These are phyloP conservation scores for Ormosia emarginata DNA, from an alignment of 306 rosid species.

Conservation along the genomic window DNA sequence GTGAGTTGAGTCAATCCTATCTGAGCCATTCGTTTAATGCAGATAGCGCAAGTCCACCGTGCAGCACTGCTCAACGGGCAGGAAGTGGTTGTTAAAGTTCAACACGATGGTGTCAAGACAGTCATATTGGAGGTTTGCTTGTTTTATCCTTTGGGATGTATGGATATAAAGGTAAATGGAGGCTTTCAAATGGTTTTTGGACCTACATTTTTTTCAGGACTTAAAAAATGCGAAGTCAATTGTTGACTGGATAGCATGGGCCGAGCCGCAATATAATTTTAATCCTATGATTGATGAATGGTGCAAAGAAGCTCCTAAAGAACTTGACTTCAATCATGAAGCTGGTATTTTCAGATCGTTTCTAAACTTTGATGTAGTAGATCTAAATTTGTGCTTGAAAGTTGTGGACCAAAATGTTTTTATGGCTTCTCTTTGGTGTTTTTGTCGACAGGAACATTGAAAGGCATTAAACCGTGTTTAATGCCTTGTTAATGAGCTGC, in stretches of 20 bases:
- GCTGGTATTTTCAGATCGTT: conserved; percentile 60
- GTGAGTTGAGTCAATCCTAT: conserved; percentile 16
- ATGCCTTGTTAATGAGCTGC: too few species aligned
- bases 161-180: conserved; percentile 23
- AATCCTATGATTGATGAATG: conserved; percentile 98
- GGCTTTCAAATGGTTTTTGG: conserved; percentile 19
- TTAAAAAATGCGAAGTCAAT: conserved; percentile 89
- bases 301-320: conserved; percentile 99
- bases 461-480: too few species aligned
- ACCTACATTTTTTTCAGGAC: conserved; percentile 58
- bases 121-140: conserved; percentile 80
- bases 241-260: conserved; percentile 99
- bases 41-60: conserved; percentile 99
- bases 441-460: too few species aligned
- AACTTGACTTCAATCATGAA: conserved; percentile 88
- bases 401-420: background rate
- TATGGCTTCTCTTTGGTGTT: conserved; percentile 2
- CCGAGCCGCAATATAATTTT: conserved; percentile 87
- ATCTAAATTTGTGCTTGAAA: conserved; percentile 10
- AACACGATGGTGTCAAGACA: conserved; percentile 80
- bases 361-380: conserved; percentile 8
- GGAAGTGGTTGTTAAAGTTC: conserved; percentile 96
- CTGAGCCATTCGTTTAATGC: conserved; percentile 30
- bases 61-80: conserved; percentile 84
- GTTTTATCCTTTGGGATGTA: conserved; percentile 27